Base-by-base conservation (phyloP, 768 basidiomycete species). In the Lactarius tabidus region DNA sequence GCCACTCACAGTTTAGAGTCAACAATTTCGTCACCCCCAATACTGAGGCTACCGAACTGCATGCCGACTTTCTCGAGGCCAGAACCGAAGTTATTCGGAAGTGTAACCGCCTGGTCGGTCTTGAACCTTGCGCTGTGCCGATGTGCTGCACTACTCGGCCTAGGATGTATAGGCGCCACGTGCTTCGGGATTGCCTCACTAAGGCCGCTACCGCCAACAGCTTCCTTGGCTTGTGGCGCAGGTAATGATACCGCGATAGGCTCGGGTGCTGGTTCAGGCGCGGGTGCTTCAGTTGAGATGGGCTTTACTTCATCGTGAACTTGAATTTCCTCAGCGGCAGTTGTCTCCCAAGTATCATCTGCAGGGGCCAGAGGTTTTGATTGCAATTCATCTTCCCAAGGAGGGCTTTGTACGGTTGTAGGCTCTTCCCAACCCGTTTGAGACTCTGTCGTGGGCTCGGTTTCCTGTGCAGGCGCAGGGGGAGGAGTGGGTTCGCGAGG, bases 1-100 rank as follows among this genome's bases (percentile, higher is more conserved):
- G 39, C 26, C 26, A 79, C 85, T 73, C 72, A 88, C 87, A 80
- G 70, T 62, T 78, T 78, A 35, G 79, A 66, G 45, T 86, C 87
- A 36, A 85, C 74, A n/a, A 83, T 66, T 58, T 78, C 76, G 65
- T 91, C 90, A 8, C 86, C 89, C 38, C 85, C 85, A 39, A 94
- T 80, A 74, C 85, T 89, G 70, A 93, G 76, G 74, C 90, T 93
- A 58, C 91, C 91, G 72, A 94, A 94, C 71, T 93, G 91, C 91
- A 94, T 92, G 57, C 91, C 91, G 59, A 93, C 78, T 72, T 90
- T 92, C 72, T 92, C 91, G 28, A 89, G 73, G 20, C 81, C 81
- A 38, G 82, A 71, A 35, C 84, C 82, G 73, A 88, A 88, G 59
- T 82, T 84, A 52, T 77, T 78, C 39, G 82, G 81, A 1, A 91